These are phyloP conservation scores for Sugiyamaella marilandica DNA, from an alignment of 805 yeast species.

Conservation along the genomic window DNA sequence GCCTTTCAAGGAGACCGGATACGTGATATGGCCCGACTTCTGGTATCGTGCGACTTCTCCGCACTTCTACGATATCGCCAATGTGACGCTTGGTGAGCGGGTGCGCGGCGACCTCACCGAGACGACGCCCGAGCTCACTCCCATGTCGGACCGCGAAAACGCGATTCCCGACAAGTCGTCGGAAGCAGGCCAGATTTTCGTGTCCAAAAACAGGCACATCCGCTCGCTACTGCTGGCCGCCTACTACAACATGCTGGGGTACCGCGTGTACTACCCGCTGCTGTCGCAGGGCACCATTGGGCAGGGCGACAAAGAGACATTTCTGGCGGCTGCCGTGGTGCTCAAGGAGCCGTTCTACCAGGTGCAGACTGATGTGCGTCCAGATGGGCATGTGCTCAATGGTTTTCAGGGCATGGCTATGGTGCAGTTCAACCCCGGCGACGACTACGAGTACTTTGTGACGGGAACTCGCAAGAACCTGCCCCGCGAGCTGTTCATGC, in stretches of 20 bases:
- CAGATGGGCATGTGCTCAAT: slow-evolving; percentile 33
- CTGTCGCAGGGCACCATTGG: slow-evolving; percentile 60
- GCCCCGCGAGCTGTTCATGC: slow-evolving; percentile 44
- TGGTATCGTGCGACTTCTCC: slow-evolving; percentile 85
- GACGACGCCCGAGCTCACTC: slow-evolving; percentile 20
- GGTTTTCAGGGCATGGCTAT: slow-evolving; percentile 62
- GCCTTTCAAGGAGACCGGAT: slow-evolving; percentile 48
- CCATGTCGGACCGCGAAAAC: slow-evolving; percentile 58
- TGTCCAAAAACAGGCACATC: slow-evolving; percentile 54
- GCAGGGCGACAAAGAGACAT: slow-evolving; percentile 79
- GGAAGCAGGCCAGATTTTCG: slow-evolving; percentile 62
- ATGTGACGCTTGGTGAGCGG: slow-evolving; percentile 41
- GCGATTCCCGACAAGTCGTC: slow-evolving; percentile 64
- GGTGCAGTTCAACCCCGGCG: slow-evolving; percentile 67
- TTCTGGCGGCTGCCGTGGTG: slow-evolving; percentile 65
- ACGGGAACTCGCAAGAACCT: slow-evolving; percentile 6
- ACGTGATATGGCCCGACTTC: slow-evolving; percentile 76
- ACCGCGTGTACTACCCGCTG: slow-evolving; percentile 52
- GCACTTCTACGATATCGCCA: slow-evolving; percentile 62
- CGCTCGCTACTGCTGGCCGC: slow-evolving; percentile 52
- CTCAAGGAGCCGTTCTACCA: slow-evolving; percentile 36
- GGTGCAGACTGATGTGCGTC: slow-evolving; percentile 4
- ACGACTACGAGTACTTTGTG: slow-evolving; percentile 41
- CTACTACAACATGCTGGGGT: slow-evolving; percentile 63
- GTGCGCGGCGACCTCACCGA: slow-evolving; percentile 31